These are phyloP conservation scores for Panicum hallii DNA, from an alignment of 202 grass and related monocot species.

Conservation along the genomic window DNA sequence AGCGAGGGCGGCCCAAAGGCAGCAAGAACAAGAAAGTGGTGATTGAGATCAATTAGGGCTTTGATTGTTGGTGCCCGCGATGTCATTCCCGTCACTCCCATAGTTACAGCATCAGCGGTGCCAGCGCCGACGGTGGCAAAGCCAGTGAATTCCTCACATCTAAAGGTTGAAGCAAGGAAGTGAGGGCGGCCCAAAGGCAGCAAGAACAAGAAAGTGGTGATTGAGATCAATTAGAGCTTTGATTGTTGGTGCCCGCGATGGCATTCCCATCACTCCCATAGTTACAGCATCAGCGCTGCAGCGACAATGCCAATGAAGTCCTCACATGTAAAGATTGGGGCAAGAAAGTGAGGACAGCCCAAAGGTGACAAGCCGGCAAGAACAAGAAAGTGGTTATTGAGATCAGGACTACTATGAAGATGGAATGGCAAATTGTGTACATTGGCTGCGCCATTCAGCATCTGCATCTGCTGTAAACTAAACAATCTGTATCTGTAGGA, in stretches of 20 bases:
- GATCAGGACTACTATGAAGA: background rate
- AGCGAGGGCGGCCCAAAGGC: constrained; percentile 28
- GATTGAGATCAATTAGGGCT: constrained; percentile 33
- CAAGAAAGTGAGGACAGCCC: background rate
- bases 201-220: constrained; percentile 41
- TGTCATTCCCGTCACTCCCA: background rate
- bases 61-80: background rate
- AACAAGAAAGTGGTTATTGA: background rate
- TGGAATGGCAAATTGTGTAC: background rate
- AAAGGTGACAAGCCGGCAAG: background rate
- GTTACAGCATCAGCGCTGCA: background rate
- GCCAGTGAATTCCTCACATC: constrained; percentile 13
- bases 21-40: constrained; percentile 39
- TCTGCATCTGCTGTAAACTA: constrained; percentile 6
- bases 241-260: background rate
- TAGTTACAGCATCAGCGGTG: too few relatives aligned
- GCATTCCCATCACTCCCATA: background rate
- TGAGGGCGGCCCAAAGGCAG: constrained; percentile 25
- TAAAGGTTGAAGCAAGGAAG: constrained; percentile 28
- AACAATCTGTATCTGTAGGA: background rate
- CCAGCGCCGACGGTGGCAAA: background rate
- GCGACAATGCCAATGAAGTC: constrained; percentile 3
- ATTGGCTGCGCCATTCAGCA: background rate
- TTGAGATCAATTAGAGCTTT: constrained; percentile 28
- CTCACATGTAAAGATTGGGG: background rate